These are phyloP conservation scores for Colletotrichum noveboracense DNA, from an alignment of 2,329 filamentous ascomycete genomes.

Conservation along the genomic window DNA sequence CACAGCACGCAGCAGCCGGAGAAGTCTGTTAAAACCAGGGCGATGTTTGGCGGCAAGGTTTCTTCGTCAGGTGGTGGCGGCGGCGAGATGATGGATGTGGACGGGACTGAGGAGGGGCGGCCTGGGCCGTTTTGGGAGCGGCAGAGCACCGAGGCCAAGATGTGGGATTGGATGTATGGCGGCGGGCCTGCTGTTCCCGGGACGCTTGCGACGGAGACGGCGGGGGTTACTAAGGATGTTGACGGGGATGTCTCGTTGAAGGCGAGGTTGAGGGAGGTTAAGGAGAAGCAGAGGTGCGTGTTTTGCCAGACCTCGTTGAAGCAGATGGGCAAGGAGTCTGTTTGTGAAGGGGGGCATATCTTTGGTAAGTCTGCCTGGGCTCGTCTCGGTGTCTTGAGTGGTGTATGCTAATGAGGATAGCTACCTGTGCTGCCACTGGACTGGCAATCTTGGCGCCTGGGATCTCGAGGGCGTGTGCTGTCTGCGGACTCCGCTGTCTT, in stretches of 20 bases:
- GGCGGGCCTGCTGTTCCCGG: slow-evolving; percentile 51
- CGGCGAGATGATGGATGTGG: neutral
- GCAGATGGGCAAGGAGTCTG: slow-evolving; percentile 36
- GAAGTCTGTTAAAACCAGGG: slow-evolving; percentile 40
- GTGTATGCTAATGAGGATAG: slow-evolving; percentile 30
- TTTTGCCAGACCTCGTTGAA: slow-evolving; percentile 48
- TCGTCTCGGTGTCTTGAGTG: neutral
- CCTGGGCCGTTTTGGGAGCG: neutral
- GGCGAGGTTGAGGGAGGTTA: slow-evolving; percentile 42
- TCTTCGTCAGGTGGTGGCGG: neutral
- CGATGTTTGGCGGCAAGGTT: slow-evolving; percentile 38
- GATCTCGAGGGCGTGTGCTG: slow-evolving; percentile 58
- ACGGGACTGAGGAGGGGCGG: neutral
- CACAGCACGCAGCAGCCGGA: slow-evolving; percentile 55
- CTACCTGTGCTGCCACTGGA: slow-evolving; percentile 58
- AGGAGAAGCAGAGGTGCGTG: slow-evolving; percentile 45
- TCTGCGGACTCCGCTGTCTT: slow-evolving; percentile 59
- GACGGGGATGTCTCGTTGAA: slow-evolving; percentile 29
- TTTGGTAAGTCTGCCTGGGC: slow-evolving; percentile 39
- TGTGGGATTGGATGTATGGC: slow-evolving; percentile 67
- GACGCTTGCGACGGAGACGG: slow-evolving; percentile 25
- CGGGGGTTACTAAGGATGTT: neutral
- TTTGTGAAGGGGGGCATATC: slow-evolving; percentile 43
- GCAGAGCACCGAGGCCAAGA: slow-evolving; percentile 58
- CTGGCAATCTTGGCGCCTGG: slow-evolving; percentile 60